A percentile compares a stretch with the other conserved stretches of the same genome.
These are phyloP conservation scores for Candida pseudoglaebosa DNA, from an alignment of 805 yeast genomes.

Conservation along the genomic window DNA sequence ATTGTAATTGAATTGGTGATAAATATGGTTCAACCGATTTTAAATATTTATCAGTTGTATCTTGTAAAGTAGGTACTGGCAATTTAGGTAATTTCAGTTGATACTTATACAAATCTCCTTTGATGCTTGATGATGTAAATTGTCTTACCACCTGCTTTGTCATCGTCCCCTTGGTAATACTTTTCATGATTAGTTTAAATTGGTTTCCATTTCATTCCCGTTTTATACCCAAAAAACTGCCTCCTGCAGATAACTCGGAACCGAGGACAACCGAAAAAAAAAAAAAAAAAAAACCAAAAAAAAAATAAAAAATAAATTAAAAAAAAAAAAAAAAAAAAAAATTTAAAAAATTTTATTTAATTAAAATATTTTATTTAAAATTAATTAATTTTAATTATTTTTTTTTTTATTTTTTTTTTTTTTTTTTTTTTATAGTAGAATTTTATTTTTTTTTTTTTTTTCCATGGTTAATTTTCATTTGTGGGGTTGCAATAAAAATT, in stretches of 20 bases:
- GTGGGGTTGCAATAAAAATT: too few species aligned
- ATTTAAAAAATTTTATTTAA: too few species aligned
- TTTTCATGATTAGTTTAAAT: neutral
- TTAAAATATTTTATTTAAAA: too few species aligned
- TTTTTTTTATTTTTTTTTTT: too few species aligned
- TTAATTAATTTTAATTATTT: too few species aligned
- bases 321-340: too few species aligned
- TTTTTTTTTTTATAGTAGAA: too few species aligned
- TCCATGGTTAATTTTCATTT: too few species aligned
- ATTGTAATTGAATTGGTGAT: slow-evolving; percentile 45
- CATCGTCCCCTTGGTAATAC: neutral
- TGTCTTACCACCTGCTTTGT: neutral
- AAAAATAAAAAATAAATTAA: too few species aligned
- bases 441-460: too few species aligned
- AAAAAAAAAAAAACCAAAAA: neutral
- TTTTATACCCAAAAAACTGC: too few species aligned
- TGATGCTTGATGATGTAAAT: slow-evolving; percentile 29
- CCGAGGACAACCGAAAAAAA: neutral
- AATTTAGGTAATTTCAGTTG: slow-evolving; percentile 75
- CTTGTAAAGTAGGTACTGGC: slow-evolving; percentile 80
- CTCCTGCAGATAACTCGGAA: slow-evolving; percentile 1
- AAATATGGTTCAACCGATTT: slow-evolving; percentile 68
- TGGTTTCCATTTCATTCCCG: neutral
- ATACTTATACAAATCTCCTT: slow-evolving; percentile 68
- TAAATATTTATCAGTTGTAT: slow-evolving; percentile 67